These are phyloP conservation scores for Chenopodium quinoa DNA, from an alignment of 148 eudicot species.

Conservation along the genomic window DNA sequence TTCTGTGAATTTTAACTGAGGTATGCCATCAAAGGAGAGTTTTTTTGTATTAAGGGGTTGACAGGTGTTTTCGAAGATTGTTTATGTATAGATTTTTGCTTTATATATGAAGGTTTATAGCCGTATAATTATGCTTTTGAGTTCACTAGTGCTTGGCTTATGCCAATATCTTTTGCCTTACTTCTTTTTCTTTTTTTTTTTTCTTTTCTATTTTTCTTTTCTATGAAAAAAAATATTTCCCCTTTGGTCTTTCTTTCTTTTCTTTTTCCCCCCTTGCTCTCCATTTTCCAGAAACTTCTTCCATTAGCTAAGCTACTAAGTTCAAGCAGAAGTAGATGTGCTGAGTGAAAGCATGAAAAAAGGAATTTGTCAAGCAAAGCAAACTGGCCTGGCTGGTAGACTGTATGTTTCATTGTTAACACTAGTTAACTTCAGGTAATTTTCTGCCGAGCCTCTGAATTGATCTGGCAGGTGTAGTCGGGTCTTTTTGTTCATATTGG, in stretches of 20 bases:
- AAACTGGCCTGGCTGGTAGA: constrained; percentile 31
- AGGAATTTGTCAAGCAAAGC: constrained; percentile 25
- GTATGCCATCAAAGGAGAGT: constrained; percentile 45
- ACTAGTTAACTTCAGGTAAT: constrained; percentile 46
- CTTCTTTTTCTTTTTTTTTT: constrained; percentile 20
- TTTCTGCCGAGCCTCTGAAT: constrained; percentile 17
- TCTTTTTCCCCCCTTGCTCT: constrained; percentile 18
- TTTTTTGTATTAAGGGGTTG: constrained; percentile 19
- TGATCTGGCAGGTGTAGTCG: constrained; percentile 6
- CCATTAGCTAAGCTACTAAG: constrained; percentile 47
- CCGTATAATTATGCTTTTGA: constrained; percentile 17
- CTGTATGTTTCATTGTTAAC: constrained; percentile 22
- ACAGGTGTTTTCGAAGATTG: constrained; percentile 10
- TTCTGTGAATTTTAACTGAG: constrained; percentile 42
- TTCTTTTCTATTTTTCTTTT: constrained; percentile 11
- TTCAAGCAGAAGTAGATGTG: constrained; percentile 40
- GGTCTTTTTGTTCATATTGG: constrained; percentile 4
- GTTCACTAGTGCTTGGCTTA: constrained; percentile 4
- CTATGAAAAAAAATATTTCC: no score
- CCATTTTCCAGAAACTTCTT: constrained; percentile 31
- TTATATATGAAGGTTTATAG: constrained; percentile 7
- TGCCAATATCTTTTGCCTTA: constrained; percentile 15
- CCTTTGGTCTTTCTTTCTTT: not conserved
- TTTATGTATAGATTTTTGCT: not conserved
- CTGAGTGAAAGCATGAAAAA: constrained; percentile 38